Evolutionary conservation across 2,329 filamentous ascomycete genomes (phyloP).

Genomic region (Fusarium pseudonygamai): DNA sequence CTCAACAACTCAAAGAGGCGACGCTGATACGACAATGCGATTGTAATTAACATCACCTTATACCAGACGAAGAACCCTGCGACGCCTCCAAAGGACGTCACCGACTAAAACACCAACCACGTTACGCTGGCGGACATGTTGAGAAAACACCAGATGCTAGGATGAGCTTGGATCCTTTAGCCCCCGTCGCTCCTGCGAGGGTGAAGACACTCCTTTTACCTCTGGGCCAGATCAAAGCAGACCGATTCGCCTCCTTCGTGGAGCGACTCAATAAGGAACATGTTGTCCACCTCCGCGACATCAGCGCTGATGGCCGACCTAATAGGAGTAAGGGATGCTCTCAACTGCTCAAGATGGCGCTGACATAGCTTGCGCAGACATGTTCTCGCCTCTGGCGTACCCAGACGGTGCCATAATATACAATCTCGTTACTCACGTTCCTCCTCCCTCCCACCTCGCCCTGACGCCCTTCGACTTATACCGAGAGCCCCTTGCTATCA

Average conservation of each 20-base stretch:
- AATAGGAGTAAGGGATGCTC: slow-evolving; percentile 74
- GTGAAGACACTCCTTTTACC: slow-evolving; percentile 89
- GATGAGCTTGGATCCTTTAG: slow-evolving; percentile 90
- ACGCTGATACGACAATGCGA: slow-evolving; percentile 25
- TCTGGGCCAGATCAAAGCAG: slow-evolving; percentile 83
- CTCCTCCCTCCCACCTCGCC: slow-evolving; percentile 80
- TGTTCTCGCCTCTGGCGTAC: slow-evolving; percentile 92
- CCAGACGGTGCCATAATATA: slow-evolving; percentile 88
- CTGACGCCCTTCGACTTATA: slow-evolving; percentile 91
- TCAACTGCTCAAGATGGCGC: slow-evolving; percentile 6
- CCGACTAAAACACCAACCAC: slow-evolving; percentile 25
- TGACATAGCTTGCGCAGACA: slow-evolving; percentile 65
- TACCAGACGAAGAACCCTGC: slow-evolving; percentile 7
- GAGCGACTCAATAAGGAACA: slow-evolving; percentile 80
- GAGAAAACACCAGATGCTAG: slow-evolving; percentile 58
- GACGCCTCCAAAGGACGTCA: slow-evolving; percentile 27
- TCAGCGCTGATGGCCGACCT: slow-evolving; percentile 84
- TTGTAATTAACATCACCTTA: background rate
- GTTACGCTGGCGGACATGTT: slow-evolving; percentile 45
- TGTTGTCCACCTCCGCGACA: slow-evolving; percentile 84
- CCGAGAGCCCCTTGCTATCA: slow-evolving; percentile 82
- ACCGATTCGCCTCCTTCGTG: slow-evolving; percentile 82
- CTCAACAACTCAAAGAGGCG: slow-evolving; percentile 4
- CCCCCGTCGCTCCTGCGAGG: slow-evolving; percentile 90
- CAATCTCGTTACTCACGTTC: slow-evolving; percentile 82